These are phyloP conservation scores for Ophiocordyceps camponoti-floridani DNA, from an alignment of 2,329 filamentous ascomycete genomes.

Conservation along the genomic window DNA sequence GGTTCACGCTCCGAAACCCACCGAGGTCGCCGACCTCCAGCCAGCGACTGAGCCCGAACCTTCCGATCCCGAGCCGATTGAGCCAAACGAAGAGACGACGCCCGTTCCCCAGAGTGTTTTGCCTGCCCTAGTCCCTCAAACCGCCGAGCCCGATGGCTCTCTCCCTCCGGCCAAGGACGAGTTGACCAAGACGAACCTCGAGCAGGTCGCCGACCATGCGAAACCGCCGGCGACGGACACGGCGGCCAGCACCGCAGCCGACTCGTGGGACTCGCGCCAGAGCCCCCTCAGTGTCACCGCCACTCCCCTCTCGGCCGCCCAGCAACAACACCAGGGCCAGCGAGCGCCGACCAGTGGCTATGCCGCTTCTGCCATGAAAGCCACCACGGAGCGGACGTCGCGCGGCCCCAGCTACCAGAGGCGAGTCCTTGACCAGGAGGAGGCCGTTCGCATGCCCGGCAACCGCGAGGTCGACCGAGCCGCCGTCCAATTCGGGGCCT, in stretches of 20 bases:
- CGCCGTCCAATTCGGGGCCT: conserved; percentile 89
- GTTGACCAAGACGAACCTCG: conserved; percentile 81
- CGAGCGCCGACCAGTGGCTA: conserved; percentile 45
- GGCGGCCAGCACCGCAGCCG: conserved; percentile 73
- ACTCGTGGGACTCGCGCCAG: conserved; percentile 60
- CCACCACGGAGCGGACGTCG: conserved; percentile 40
- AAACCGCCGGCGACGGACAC: conserved; percentile 63
- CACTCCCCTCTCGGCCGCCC: conserved; percentile 47
- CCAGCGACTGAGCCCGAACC: conserved; percentile 14
- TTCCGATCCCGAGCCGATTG: conserved; percentile 16
- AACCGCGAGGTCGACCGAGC: conserved; percentile 89
- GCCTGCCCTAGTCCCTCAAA: conserved; percentile 6
- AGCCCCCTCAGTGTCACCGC: conserved; percentile 38
- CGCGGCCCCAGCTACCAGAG: conserved; percentile 71
- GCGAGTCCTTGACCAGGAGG: conserved; percentile 82
- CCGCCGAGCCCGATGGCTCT: conserved; percentile 31
- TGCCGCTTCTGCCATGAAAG: conserved; percentile 68
- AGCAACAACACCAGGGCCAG: conserved; percentile 40
- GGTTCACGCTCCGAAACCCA: conserved; percentile 19
- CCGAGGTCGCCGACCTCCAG: conserved; percentile 17
- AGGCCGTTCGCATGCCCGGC: conserved; percentile 94
- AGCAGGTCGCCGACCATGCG: conserved; percentile 73
- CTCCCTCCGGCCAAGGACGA: conserved; percentile 61
- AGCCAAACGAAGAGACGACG: conserved; percentile 16
- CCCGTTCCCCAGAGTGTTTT: conserved; percentile 14